Conservation (phyloP, 106 monocot genomes). For the Apostasia ramifera region DNA sequence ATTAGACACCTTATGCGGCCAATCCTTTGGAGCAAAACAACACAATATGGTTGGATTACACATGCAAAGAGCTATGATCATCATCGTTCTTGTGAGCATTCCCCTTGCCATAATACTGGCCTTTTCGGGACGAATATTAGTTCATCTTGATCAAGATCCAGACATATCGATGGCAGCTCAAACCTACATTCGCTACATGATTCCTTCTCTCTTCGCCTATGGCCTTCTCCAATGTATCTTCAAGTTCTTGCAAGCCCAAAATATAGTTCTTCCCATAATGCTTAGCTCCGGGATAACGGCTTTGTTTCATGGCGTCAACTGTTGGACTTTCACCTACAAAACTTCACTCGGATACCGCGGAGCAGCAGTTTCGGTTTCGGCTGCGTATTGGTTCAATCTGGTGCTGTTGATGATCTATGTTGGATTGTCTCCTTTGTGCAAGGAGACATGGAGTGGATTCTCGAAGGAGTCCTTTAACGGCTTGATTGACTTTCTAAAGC, state of each 20-base stretch:
- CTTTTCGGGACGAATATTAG: constrained; percentile 48
- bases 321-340: constrained; percentile 53
- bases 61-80: constrained; percentile 57
- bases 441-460: constrained; percentile 48
- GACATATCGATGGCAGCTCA: constrained; percentile 67
- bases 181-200: constrained; percentile 52
- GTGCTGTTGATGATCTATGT: constrained; percentile 46
- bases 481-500: constrained; percentile 34
- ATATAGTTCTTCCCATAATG: constrained; percentile 54
- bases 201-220: constrained; percentile 67
- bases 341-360: constrained; percentile 52
- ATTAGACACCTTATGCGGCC: constrained; percentile 80
- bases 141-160: constrained; percentile 41
- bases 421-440: constrained; percentile 46
- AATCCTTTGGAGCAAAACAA: constrained; percentile 68
- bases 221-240: constrained; percentile 56
- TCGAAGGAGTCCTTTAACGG: constrained; percentile 48
- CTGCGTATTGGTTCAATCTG: constrained; percentile 75
- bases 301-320: constrained; percentile 40
- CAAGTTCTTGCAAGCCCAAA: constrained; percentile 60
- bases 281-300: constrained; percentile 41
- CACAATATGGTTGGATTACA: constrained; percentile 56
- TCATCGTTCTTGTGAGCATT: constrained; percentile 42
- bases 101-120: constrained; percentile 53
- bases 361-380: constrained; percentile 47